Percentiles rank a stretch among this genome's conserved stretches.
Evolutionary conservation across 805 yeast species (phyloP).

Genomic region (Metschnikowia colocasiae): DNA sequence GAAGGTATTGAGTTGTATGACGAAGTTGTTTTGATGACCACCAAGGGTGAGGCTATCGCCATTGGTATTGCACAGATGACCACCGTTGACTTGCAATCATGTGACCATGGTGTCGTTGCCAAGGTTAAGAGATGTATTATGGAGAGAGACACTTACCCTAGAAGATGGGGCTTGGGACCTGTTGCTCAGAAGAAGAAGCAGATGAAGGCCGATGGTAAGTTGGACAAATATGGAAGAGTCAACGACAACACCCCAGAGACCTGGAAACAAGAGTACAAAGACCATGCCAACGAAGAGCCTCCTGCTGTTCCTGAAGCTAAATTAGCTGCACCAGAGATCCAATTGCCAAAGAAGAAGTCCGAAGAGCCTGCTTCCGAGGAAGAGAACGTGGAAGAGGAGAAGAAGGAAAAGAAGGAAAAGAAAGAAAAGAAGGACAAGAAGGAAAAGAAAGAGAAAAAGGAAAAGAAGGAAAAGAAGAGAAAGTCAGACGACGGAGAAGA

Average conservation of each 20-base stretch:
- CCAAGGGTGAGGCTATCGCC: constrained; percentile 99
- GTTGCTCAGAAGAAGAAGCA: constrained; percentile 98
- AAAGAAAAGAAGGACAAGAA: constrained; percentile 30
- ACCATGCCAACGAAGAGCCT: constrained; percentile 57
- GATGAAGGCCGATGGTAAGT: constrained; percentile 93
- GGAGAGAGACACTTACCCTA: constrained; percentile 99
- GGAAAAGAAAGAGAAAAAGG: constrained; percentile 34
- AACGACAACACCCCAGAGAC: constrained; percentile 91
- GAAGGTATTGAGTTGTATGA: constrained; percentile 96
- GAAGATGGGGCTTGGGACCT: constrained; percentile 99
- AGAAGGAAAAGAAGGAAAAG: constrained; percentile 24
- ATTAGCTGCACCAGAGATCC: constrained; percentile 43
- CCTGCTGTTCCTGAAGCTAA: constrained; percentile 57
- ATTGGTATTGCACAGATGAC: constrained; percentile 99
- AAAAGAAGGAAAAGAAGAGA: constrained; percentile 33
- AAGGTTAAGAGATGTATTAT: constrained; percentile 98
- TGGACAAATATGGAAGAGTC: constrained; percentile 90
- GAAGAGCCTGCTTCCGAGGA: constrained; percentile 40
- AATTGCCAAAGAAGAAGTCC: constrained; percentile 49
- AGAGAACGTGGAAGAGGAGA: constrained; percentile 22
- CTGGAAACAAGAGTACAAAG: constrained; percentile 85
- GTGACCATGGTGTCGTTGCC: constrained; percentile 98
- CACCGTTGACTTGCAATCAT: constrained; percentile 90
- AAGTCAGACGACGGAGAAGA: constrained; percentile 34
- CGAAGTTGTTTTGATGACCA: constrained; percentile 96